Percentiles rank a stretch among this genome's conserved stretches.
phyloP scores from a whole-genome alignment of 176 grass and related monocot species.

The Neostapfia colusana region DNA sequence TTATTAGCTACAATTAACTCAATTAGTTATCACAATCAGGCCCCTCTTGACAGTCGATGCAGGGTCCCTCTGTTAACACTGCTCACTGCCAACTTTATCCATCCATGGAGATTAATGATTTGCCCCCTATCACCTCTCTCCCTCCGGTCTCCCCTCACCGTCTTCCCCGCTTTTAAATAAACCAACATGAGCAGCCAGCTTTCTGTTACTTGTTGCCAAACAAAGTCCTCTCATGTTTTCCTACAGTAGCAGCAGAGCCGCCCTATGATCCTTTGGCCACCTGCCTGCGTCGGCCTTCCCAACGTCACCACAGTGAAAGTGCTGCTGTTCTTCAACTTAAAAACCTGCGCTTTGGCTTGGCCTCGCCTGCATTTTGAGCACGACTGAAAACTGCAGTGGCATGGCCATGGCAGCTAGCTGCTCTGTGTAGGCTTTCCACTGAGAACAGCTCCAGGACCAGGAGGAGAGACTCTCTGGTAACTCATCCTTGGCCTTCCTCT shows the following conservation, averaged over 20 bases:
- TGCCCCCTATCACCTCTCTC: conserved; percentile 46
- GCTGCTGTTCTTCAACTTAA: too few relatives aligned
- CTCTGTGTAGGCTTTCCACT: too few relatives aligned
- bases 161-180: conserved; percentile 56
- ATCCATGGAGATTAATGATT: conserved; percentile 59
- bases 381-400: too few relatives aligned
- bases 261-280: too few relatives aligned
- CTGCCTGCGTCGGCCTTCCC: too few relatives aligned
- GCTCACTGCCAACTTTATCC: conserved; percentile 55
- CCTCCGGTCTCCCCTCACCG: not conserved
- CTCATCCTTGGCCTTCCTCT: conserved; percentile 17
- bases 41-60: conserved; percentile 31
- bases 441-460: too few relatives aligned
- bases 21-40: conserved; percentile 4
- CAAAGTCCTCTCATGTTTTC: not conserved
- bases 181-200: conserved; percentile 35
- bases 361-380: too few relatives aligned
- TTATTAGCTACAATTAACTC: not conserved
- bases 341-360: too few relatives aligned
- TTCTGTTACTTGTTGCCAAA: conserved; percentile 25
- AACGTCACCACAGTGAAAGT: too few relatives aligned
- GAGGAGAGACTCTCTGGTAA: conserved; percentile 34
- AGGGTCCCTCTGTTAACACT: conserved; percentile 50
- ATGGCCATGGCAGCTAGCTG: too few relatives aligned
- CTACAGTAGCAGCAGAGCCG: too few relatives aligned